Evolutionary conservation across 306 rosid genomes (phyloP).

Genomic region (Gastrolobium villosum): DNA sequence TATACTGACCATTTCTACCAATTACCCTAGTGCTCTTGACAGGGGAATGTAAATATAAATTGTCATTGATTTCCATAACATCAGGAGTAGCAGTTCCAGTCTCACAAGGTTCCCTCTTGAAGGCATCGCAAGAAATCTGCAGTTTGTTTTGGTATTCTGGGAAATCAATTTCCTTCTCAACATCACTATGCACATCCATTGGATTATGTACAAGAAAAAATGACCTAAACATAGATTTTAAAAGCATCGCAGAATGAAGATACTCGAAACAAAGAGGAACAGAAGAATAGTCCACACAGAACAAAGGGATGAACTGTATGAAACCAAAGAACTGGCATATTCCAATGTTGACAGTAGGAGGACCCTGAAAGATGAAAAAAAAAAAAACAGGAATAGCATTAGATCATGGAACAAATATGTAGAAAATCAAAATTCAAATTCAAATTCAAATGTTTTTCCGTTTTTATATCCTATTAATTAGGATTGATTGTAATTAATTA

Average conservation of each 20-base stretch:
- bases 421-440: no score
- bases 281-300: conserved; percentile 80
- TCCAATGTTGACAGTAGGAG: conserved; percentile 52
- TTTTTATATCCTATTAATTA: no score
- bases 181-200: conserved; percentile 43
- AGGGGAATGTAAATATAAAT: conserved; percentile 45
- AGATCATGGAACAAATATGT: not conserved
- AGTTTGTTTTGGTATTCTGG: conserved; percentile 47
- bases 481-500: no score
- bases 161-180: conserved; percentile 44
- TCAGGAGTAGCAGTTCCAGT: conserved; percentile 32
- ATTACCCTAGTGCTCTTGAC: conserved; percentile 58
- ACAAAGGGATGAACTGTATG: conserved; percentile 53
- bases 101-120: no score
- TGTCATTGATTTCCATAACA: conserved; percentile 46
- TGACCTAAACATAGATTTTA: conserved; percentile 53
- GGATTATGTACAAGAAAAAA: conserved; percentile 52
- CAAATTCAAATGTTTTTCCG: no score
- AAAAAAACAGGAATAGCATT: not conserved
- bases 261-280: conserved; percentile 66
- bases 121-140: conserved; percentile 38
- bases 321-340: conserved; percentile 69
- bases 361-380: conserved; percentile 64
- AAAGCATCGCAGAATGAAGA: conserved; percentile 61
- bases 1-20: no score